Evolutionary conservation across 805 yeast genomes (phyloP), one percentile per base, ranked within the genome.

Genomic region (Pichia paraexigua): DNA sequence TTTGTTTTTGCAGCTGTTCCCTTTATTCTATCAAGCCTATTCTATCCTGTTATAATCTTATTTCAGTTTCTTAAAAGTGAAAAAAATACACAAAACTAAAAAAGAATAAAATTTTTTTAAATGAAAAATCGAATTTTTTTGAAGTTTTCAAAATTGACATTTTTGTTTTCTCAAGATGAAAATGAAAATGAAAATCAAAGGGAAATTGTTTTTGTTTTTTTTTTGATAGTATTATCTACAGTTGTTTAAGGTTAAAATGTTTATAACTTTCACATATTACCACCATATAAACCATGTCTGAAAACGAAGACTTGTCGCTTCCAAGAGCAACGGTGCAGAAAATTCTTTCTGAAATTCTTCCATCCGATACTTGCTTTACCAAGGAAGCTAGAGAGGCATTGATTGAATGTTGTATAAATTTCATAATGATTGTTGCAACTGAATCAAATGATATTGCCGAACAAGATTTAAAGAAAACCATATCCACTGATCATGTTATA

Each of bases 371-470:
- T 51, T 82, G 91, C 8, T 89, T 92, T 59, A 82, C 96, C 41
- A 87, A 91, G 59, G 98, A 94, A 58, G 95, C 97, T 2, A 75
- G 97, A 52, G 98, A 92, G 62, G 94, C 96, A 43, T 79, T 94
- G 44, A 92, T 95, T 43, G 97, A 94, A 64, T 92, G 97, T 67
- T 90, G 97, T 61, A 89, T 94, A 51, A 97, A 90, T 69, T 92
- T 94, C 66, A 85, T 94, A 54, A 92, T 94, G 95, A 88, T 92
- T 53, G 72, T 92, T 43, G 86, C 97, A 12, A 88, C 96, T 3
- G 96, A 90, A 69, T 85, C 92, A 51, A 91, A 92, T 61, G 98
- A 94, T 56, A 90, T 94, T 58, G 98, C 98, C 1, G 98, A 94
- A 60, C 86, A 85, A 60, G 99, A 94, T 65, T 82, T 95, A 49